Conservation (phyloP, 345 rosid genomes). For the Draba incana region DNA sequence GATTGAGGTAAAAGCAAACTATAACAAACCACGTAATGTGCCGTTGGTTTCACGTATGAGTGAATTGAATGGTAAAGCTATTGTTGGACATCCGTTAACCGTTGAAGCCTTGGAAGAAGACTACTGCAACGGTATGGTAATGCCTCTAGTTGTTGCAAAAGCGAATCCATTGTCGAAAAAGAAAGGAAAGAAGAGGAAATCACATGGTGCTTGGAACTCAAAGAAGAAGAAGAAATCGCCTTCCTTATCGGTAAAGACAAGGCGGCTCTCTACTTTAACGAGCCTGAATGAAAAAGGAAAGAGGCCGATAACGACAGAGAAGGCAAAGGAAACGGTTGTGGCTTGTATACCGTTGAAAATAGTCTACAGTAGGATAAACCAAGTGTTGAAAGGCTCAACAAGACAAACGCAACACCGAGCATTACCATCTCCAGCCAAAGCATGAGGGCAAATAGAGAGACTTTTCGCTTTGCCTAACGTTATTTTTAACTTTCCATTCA, state of each 20-base stretch:
- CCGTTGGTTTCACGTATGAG: slow-evolving; percentile 92
- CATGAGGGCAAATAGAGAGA: slow-evolving; percentile 31
- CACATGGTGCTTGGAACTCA: slow-evolving; percentile 10
- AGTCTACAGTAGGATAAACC: slow-evolving; percentile 89
- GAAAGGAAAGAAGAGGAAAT: slow-evolving; percentile 45
- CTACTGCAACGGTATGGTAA: slow-evolving; percentile 37
- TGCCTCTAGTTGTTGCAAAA: slow-evolving; percentile 36
- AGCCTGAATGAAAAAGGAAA: slow-evolving; percentile 49
- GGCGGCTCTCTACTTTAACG: slow-evolving; percentile 80
- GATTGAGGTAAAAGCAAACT: slow-evolving; percentile 74
- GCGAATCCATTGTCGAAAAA: slow-evolving; percentile 41
- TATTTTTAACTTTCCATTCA: background rate
- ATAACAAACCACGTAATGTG: slow-evolving; percentile 65
- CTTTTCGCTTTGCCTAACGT: slow-evolving; percentile 2
- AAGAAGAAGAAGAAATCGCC: slow-evolving; percentile 56
- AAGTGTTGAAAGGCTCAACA: slow-evolving; percentile 79
- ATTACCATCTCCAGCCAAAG: slow-evolving; percentile 36
- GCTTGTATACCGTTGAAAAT: slow-evolving; percentile 86
- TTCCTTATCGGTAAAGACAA: slow-evolving; percentile 61
- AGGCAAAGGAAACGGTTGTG: slow-evolving; percentile 64
- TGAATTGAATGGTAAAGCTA: slow-evolving; percentile 77
- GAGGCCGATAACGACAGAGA: slow-evolving; percentile 52
- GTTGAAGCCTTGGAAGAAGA: slow-evolving; percentile 57
- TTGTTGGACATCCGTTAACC: slow-evolving; percentile 79
- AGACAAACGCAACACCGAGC: slow-evolving; percentile 45